Conservation (phyloP, 441 rosid genomes). For the Pelargonium citronellum region DNA sequence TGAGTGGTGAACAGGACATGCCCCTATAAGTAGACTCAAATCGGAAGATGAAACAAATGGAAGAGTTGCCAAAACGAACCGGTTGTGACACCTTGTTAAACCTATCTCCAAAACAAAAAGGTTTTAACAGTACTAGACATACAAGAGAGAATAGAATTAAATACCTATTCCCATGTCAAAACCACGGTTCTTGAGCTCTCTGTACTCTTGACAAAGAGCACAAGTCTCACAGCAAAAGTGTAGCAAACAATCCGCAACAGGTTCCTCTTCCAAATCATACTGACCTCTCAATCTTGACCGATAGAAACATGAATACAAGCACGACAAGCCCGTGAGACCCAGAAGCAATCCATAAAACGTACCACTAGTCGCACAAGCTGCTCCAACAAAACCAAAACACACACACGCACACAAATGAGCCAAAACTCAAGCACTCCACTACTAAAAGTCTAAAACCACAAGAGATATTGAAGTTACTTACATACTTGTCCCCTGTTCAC, state of each 20-base stretch:
- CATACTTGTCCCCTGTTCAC: conserved; percentile 28
- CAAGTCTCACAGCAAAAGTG: conserved; percentile 33
- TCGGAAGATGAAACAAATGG: no score
- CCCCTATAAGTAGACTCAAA: no score
- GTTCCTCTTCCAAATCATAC: conserved; percentile 31
- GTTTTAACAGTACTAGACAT: background rate
- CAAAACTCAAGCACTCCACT: no score
- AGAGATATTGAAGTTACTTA: conserved; percentile 10
- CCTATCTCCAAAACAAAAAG: background rate
- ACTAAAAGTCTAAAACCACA: no score
- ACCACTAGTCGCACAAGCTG: conserved; percentile 34
- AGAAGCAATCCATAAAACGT: conserved; percentile 26
- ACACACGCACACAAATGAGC: background rate
- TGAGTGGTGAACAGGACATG: no score
- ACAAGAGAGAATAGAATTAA: background rate
- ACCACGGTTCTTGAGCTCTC: conserved; percentile 40
- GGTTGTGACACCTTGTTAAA: background rate
- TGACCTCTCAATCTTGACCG: conserved; percentile 34
- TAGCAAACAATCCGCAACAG: conserved; percentile 35
- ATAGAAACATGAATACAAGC: conserved; percentile 32
- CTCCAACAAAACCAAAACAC: background rate
- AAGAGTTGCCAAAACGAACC: no score
- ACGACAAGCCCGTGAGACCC: conserved; percentile 22
- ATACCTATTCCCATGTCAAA: conserved; percentile 38
- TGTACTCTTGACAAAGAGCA: conserved; percentile 35